Conservation (phyloP, 352 stramenopile species). For the Achlya hypogyna region DNA sequence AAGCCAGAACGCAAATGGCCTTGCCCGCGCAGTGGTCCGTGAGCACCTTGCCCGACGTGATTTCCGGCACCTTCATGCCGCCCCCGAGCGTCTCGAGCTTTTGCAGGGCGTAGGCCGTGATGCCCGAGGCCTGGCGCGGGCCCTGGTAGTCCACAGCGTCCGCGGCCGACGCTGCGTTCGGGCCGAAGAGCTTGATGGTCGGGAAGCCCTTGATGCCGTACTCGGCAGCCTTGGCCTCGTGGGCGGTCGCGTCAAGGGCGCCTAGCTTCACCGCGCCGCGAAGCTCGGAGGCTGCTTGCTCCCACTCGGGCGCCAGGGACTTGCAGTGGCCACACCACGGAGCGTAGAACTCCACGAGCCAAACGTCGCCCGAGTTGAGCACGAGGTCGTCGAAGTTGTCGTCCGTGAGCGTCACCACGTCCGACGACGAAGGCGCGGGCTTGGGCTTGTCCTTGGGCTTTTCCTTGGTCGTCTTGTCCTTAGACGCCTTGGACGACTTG, state of each 20-base stretch:
- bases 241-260: constrained; percentile 88
- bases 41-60: constrained; percentile 53
- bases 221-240: constrained; percentile 81
- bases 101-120: constrained; percentile 67
- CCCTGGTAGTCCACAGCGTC: constrained; percentile 84
- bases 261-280: constrained; percentile 85
- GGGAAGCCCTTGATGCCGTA: constrained; percentile 91
- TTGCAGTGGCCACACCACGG: constrained; percentile 92
- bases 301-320: constrained; percentile 84
- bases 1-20: constrained; percentile 82
- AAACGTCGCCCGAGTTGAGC: constrained; percentile 84
- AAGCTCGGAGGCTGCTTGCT: constrained; percentile 81
- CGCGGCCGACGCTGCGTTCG: constrained; percentile 36
- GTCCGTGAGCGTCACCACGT: constrained; percentile 86
- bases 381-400: constrained; percentile 88
- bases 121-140: constrained; percentile 68
- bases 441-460: constrained; percentile 36
- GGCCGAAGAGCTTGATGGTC: constrained; percentile 92
- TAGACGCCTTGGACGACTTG: constrained; percentile 37
- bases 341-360: constrained; percentile 89
- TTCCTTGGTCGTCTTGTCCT: no score
- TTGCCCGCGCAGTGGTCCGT: constrained; percentile 80
- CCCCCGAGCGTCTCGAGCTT: constrained; percentile 62
- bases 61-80: constrained; percentile 70
- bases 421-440: constrained; percentile 24